Evolutionary conservation across 345 rosid species (phyloP).

Genomic region (Iberis pinnata): DNA sequence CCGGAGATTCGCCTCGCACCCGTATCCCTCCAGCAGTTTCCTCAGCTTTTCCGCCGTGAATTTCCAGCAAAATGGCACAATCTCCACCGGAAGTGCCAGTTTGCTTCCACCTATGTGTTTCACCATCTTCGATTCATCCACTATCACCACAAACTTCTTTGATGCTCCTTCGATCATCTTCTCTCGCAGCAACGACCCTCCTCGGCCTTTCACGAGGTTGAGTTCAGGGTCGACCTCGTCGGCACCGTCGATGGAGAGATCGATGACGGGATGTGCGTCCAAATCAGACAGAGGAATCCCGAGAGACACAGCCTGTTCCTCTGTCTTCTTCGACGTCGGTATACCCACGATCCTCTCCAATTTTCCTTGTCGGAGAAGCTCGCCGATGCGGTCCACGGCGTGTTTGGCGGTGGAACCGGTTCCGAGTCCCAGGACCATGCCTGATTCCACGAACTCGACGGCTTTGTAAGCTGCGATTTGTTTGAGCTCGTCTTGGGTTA

Average conservation of each 20-base stretch:
- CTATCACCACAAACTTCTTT: conserved; percentile 65
- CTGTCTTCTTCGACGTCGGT: conserved; percentile 75
- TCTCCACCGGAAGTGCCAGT: conserved; percentile 75
- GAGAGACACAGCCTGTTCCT: conserved; percentile 67
- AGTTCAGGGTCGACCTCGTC: conserved; percentile 83
- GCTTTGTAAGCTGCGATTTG: conserved; percentile 83
- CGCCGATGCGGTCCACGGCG: conserved; percentile 89
- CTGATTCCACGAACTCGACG: conserved; percentile 83
- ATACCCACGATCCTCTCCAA: conserved; percentile 62
- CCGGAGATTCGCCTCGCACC: conserved; percentile 50
- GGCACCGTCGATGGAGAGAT: conserved; percentile 93
- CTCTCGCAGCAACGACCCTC: conserved; percentile 85
- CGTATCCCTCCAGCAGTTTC: conserved; percentile 44
- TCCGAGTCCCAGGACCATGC: conserved; percentile 96
- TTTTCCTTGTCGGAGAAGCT: conserved; percentile 63
- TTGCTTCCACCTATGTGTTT: conserved; percentile 63
- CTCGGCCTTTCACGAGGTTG: conserved; percentile 85
- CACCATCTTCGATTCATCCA: conserved; percentile 65
- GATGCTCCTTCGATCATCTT: conserved; percentile 89
- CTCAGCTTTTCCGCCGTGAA: conserved; percentile 52
- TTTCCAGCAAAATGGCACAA: conserved; percentile 80
- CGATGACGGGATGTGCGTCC: conserved; percentile 57
- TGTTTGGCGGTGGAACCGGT: conserved; percentile 96
- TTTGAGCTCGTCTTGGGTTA: conserved; percentile 75
- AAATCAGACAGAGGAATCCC: conserved; percentile 83